phyloP scores from a whole-genome alignment of 306 rosid genomes.

The Rosa multiflora region DNA sequence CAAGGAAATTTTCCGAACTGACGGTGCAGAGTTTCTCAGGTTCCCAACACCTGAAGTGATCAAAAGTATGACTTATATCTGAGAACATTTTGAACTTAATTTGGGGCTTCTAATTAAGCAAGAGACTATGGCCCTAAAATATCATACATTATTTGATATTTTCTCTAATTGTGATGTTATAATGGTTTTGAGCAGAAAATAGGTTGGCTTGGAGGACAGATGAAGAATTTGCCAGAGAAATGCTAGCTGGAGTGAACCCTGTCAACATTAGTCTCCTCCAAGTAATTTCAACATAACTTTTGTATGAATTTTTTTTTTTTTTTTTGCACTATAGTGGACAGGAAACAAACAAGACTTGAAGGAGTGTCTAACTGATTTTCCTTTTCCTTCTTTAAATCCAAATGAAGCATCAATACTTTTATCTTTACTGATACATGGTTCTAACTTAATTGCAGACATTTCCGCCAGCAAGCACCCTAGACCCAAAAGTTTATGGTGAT shows the following conservation, averaged over 20 bases:
- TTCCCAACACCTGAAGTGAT: conserved; percentile 75
- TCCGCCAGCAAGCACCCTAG: conserved; percentile 70
- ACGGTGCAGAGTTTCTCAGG: conserved; percentile 51
- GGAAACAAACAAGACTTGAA: not conserved
- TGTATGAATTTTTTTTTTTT: not conserved
- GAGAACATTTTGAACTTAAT: not conserved
- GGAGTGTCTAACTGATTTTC: not conserved
- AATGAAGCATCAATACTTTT: not conserved
- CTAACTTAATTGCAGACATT: conserved; percentile 46
- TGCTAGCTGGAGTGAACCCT: conserved; percentile 78
- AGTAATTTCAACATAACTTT: conserved; percentile 32
- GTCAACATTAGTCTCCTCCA: conserved; percentile 48
- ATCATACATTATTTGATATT: not conserved
- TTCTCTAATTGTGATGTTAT: not conserved
- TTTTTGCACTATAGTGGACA: too few species aligned
- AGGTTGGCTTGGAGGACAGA: conserved; percentile 71
- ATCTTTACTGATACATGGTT: not conserved
- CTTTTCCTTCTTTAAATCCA: not conserved
- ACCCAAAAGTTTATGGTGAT: conserved; percentile 50
- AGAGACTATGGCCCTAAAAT: not conserved
- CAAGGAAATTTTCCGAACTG: conserved; percentile 60
- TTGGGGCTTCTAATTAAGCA: not conserved
- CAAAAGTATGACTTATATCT: conserved; percentile 41
- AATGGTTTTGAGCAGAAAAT: conserved; percentile 43
- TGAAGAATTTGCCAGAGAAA: conserved; percentile 77